These are phyloP conservation scores for Amphibolis antarctica DNA, from an alignment of 106 monocot species.

Conservation along the genomic window DNA sequence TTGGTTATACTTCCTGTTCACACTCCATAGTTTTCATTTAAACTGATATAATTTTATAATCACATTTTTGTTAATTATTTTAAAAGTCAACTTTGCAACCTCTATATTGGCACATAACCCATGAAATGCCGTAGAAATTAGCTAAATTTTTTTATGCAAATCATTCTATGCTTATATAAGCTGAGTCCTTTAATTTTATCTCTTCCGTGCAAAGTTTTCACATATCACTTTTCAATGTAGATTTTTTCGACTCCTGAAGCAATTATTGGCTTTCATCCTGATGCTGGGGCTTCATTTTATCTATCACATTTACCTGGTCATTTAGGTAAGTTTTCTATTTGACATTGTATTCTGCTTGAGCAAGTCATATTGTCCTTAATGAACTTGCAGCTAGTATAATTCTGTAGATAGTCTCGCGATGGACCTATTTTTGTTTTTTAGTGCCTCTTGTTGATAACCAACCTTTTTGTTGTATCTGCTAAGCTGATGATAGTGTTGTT, in stretches of 20 bases:
- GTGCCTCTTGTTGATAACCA: background rate
- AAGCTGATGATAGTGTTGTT: background rate
- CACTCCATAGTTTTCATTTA: too few species aligned
- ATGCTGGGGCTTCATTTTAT: conserved; percentile 96
- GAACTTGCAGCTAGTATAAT: background rate
- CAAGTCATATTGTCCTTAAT: too few species aligned
- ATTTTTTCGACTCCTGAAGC: conserved; percentile 89
- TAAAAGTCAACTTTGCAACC: too few species aligned
- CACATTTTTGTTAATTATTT: too few species aligned
- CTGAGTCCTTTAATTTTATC: too few species aligned
- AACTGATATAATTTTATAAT: too few species aligned
- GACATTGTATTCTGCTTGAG: background rate
- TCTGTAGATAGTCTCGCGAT: too few species aligned
- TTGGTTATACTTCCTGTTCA: background rate
- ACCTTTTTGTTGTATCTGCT: background rate
- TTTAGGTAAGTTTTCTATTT: conserved; percentile 44
- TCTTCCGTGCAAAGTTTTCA: background rate
- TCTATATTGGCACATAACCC: too few species aligned
- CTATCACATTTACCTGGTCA: conserved; percentile 92
- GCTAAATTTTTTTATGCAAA: too few species aligned
- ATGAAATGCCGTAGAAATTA: too few species aligned
- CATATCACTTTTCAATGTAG: conserved; percentile 15
- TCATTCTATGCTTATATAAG: too few species aligned
- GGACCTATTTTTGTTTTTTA: too few species aligned
- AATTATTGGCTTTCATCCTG: conserved; percentile 97